phyloP scores from a whole-genome alignment of 73 alveolate species.

The Breviolum minutum region DNA sequence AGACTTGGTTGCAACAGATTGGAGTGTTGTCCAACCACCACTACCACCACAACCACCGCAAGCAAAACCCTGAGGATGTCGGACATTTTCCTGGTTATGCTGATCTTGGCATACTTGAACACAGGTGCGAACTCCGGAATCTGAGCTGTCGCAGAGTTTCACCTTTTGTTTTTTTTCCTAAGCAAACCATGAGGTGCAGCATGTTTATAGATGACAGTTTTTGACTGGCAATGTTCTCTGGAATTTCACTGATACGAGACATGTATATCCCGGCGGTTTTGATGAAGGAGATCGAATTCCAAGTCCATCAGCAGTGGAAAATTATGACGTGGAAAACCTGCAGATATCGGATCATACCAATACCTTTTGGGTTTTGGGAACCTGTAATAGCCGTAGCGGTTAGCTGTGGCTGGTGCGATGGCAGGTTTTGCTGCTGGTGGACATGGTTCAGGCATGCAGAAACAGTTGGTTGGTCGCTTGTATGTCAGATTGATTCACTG shows the following conservation, averaged over 20 bases:
- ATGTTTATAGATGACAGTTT: no score
- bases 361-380: no score
- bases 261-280: no score
- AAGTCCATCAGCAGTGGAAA: no score
- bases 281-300: no score
- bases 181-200: background rate
- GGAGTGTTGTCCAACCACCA: background rate
- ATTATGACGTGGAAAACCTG: no score
- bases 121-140: slow-evolving; percentile 16
- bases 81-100: slow-evolving; percentile 88
- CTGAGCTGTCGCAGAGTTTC: background rate
- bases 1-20: background rate
- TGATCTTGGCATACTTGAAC: slow-evolving; percentile 82
- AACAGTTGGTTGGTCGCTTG: background rate
- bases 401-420: background rate
- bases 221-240: no score
- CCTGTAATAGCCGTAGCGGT: no score
- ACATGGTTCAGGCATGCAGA: slow-evolving; percentile 55
- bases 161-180: background rate
- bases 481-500: background rate
- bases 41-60: background rate
- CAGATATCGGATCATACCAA: no score
- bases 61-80: slow-evolving; percentile 47
- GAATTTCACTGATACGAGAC: no score
- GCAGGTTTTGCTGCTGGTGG: slow-evolving; percentile 85